Percentiles rank a stretch among this genome's conserved stretches.
phyloP scores from a whole-genome alignment of 371 early-diverging fungal species.

The Thermomucor indicae-seudaticae region DNA sequence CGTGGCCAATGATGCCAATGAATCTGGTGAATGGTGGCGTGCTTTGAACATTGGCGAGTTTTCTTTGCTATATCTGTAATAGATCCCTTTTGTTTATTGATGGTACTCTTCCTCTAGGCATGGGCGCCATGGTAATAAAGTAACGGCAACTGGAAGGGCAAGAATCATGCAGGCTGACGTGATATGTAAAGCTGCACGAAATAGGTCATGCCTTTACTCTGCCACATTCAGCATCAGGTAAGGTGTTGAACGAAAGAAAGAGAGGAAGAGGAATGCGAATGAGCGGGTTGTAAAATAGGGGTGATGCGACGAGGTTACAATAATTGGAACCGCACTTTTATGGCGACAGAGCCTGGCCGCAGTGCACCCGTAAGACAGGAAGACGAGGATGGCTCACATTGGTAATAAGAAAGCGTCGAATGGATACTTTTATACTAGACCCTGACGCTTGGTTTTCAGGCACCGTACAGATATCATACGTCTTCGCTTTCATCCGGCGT shows the following conservation, averaged over 20 bases:
- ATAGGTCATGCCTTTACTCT: constrained; percentile 60
- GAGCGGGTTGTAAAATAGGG: constrained; percentile 21
- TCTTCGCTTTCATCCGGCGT: constrained; percentile 58
- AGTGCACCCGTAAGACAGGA: constrained; percentile 39
- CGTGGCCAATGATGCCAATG: constrained; percentile 57
- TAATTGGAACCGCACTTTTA: constrained; percentile 63
- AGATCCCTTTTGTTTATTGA: not conserved
- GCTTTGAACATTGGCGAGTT: constrained; percentile 67
- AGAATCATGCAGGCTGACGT: not conserved
- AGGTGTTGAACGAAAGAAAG: not conserved
- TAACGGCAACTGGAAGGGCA: not conserved
- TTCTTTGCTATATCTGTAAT: constrained; percentile 37
- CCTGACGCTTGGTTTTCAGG: no score
- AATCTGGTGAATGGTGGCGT: constrained; percentile 54
- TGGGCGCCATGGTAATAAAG: not conserved
- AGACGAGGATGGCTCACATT: constrained; percentile 61
- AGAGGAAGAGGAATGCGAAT: not conserved
- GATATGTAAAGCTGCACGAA: constrained; percentile 49
- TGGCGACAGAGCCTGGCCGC: constrained; percentile 48
- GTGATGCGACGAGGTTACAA: constrained; percentile 68
- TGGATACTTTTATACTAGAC: not conserved
- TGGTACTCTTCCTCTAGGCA: constrained; percentile 1
- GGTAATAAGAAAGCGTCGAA: constrained; percentile 15
- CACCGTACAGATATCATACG: constrained; percentile 59
- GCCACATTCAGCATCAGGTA: constrained; percentile 51